Evolutionary conservation across 495 filamentous ascomycete species (phyloP).

Genomic region (Staphylotrichum longicolle): DNA sequence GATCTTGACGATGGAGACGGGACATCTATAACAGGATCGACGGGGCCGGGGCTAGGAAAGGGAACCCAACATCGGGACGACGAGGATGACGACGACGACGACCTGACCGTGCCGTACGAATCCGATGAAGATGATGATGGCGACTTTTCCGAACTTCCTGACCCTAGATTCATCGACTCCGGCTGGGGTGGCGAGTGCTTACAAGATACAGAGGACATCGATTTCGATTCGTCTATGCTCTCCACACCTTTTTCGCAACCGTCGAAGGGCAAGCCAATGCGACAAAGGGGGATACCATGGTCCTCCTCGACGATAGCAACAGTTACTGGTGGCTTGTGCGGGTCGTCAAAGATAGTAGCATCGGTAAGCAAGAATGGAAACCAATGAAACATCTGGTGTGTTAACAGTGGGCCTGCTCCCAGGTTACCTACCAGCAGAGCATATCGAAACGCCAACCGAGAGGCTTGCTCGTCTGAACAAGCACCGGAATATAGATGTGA

Average conservation of each 20-base stretch:
- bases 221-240: slow-evolving; percentile 98
- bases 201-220: slow-evolving; percentile 90
- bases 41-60: not conserved
- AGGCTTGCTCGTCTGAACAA: slow-evolving; percentile 92
- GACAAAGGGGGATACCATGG: slow-evolving; percentile 98
- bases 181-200: slow-evolving; percentile 77
- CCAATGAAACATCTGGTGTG: not conserved
- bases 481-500: slow-evolving; percentile 94
- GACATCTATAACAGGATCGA: not conserved
- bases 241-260: slow-evolving; percentile 96
- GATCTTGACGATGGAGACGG: not conserved
- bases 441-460: slow-evolving; percentile 98
- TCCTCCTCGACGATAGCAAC: slow-evolving; percentile 99
- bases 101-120: slow-evolving; percentile 38
- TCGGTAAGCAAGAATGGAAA: slow-evolving; percentile 58
- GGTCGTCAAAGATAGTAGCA: slow-evolving; percentile 94
- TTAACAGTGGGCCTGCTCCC: slow-evolving; percentile 23
- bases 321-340: slow-evolving; percentile 99
- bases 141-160: slow-evolving; percentile 44
- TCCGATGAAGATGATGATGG: slow-evolving; percentile 43
- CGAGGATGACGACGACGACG: slow-evolving; percentile 23
- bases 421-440: slow-evolving; percentile 96
- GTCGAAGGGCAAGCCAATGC: slow-evolving; percentile 98
- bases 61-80: slow-evolving; percentile 8
- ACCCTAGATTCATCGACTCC: slow-evolving; percentile 61